Percentiles rank a stretch among this genome's conserved stretches.
phyloP scores from a whole-genome alignment of 371 early-diverging fungal species.

The Encephalitozoon romaleae region DNA sequence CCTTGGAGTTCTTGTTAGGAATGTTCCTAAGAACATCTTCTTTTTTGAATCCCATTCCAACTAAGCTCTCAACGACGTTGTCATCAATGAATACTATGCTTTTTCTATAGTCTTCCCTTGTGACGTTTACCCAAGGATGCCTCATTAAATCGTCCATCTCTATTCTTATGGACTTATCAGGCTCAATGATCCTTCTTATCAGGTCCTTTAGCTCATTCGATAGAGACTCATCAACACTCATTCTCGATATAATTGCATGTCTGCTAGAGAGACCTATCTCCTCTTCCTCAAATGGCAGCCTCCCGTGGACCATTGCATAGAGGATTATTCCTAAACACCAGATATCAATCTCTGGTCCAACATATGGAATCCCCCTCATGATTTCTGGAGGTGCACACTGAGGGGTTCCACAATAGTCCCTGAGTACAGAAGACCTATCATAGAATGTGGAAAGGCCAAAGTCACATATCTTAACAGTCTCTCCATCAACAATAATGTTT shows the following conservation, averaged over 20 bases:
- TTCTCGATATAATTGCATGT: slow-evolving; percentile 56
- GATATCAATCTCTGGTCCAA: slow-evolving; percentile 69
- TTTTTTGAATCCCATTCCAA: neutral
- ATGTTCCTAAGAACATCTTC: neutral
- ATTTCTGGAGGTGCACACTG: slow-evolving; percentile 93
- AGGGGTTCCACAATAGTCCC: slow-evolving; percentile 81
- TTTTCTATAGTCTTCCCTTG: neutral
- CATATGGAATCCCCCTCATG: slow-evolving; percentile 65
- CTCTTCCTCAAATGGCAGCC: slow-evolving; percentile 63
- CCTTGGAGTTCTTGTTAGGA: neutral
- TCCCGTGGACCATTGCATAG: slow-evolving; percentile 68
- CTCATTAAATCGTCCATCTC: slow-evolving; percentile 71
- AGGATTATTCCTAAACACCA: slow-evolving; percentile 74
- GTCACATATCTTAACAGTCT: slow-evolving; percentile 34
- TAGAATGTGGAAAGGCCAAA: slow-evolving; percentile 64
- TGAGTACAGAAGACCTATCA: slow-evolving; percentile 64
- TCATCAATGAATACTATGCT: neutral
- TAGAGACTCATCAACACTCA: slow-evolving; percentile 62
- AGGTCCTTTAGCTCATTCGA: slow-evolving; percentile 67
- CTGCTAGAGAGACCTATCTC: slow-evolving; percentile 65
- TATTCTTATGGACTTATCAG: neutral
- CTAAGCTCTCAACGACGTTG: neutral
- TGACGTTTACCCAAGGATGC: slow-evolving; percentile 66
- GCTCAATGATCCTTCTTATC: slow-evolving; percentile 62
- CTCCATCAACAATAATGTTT: slow-evolving; percentile 21